Percentiles rank a stretch among this genome's conserved stretches.
Evolutionary conservation across 495 filamentous ascomycete species (phyloP).

Genomic region (Pseudevernia furfuracea): DNA sequence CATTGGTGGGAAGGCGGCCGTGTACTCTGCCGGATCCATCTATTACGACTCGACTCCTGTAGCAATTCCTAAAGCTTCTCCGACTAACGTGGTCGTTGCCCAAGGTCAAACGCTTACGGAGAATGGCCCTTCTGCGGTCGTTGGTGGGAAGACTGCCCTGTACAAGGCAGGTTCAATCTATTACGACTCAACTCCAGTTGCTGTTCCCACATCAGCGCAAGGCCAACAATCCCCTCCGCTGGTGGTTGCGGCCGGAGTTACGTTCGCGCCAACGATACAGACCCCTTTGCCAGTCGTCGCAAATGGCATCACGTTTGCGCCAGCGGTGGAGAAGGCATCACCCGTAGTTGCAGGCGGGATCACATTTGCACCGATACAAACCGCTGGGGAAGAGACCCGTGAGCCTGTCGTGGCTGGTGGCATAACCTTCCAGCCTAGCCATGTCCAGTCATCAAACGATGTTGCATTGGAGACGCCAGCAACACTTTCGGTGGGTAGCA

Average conservation of each 20-base stretch:
- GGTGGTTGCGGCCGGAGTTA: not conserved
- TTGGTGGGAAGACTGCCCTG: not conserved
- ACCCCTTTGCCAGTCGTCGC: not conserved
- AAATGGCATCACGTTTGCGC: not conserved
- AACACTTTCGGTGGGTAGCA: not conserved
- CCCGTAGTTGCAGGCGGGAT: not conserved
- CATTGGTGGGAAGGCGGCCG: constrained; percentile 1
- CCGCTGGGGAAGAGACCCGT: not conserved
- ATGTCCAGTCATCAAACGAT: not conserved
- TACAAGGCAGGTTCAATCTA: not conserved
- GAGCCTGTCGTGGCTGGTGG: constrained; percentile 1
- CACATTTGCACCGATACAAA: not conserved
- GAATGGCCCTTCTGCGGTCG: not conserved
- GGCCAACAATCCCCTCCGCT: not conserved
- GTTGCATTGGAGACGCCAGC: constrained; percentile 5
- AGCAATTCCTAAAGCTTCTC: not conserved
- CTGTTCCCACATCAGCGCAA: not conserved
- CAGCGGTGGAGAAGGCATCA: not conserved
- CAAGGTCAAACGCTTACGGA: not conserved
- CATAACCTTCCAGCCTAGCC: constrained; percentile 3
- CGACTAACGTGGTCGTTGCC: not conserved
- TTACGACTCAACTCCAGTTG: not conserved
- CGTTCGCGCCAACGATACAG: not conserved
- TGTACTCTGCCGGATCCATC: not conserved
- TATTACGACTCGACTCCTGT: not conserved